A percentile compares a stretch with the other conserved stretches of the same genome.
phyloP scores from a whole-genome alignment of 495 filamentous ascomycete genomes.

The Penicillium fimorum region DNA sequence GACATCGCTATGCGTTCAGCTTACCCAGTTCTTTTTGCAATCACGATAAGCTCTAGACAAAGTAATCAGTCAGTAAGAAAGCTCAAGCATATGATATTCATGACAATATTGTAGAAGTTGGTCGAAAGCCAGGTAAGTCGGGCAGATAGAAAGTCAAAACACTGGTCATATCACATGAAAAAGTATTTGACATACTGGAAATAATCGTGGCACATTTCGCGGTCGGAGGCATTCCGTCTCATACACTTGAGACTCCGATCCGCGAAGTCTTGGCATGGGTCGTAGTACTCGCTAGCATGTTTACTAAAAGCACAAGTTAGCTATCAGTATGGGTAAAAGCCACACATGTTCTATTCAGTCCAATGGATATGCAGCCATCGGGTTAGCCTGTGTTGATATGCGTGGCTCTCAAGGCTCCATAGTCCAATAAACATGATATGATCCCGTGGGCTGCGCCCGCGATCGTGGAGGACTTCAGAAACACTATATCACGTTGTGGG shows the following conservation, averaged over 20 bases:
- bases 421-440: background rate
- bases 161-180: background rate
- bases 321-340: background rate
- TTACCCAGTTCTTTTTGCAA: constrained; percentile 92
- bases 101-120: background rate
- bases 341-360: background rate
- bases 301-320: constrained; percentile 57
- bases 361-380: background rate
- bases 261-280: constrained; percentile 96
- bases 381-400: background rate
- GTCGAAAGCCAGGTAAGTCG: constrained; percentile 9
- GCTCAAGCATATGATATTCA: background rate
- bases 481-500: background rate
- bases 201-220: constrained; percentile 86
- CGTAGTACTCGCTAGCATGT: constrained; percentile 77
- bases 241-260: constrained; percentile 78
- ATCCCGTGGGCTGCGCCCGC: background rate
- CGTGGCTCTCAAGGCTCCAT: background rate
- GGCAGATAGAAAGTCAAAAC: background rate
- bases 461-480: background rate
- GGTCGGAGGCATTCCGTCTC: constrained; percentile 79
- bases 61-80: constrained; percentile 2
- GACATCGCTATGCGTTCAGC: constrained; percentile 24
- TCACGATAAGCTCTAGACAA: constrained; percentile 77
- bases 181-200: constrained; percentile 66